These are phyloP conservation scores for Chloromonas sp. DNA, from an alignment of 163 green algal species.

Conservation along the genomic window DNA sequence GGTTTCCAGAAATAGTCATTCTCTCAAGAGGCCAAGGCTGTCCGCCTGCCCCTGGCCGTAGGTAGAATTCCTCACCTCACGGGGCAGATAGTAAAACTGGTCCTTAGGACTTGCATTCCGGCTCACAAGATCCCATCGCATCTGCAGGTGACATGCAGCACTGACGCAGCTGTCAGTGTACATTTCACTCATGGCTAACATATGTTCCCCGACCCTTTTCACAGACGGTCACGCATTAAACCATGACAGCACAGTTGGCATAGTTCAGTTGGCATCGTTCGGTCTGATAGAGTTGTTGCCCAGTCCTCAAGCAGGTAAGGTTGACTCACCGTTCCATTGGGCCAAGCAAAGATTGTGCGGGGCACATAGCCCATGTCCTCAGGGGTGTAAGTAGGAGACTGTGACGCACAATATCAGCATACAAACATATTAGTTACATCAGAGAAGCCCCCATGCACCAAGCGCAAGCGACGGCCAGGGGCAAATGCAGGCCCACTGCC, in stretches of 20 bases:
- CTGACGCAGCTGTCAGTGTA: no score
- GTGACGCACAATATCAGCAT: background rate
- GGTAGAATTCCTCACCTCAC: constrained; percentile 4
- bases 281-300: no score
- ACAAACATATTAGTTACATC: background rate
- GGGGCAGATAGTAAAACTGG: constrained; percentile 14
- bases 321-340: constrained; percentile 15
- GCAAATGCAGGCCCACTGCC: no score
- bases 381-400: constrained; percentile 1
- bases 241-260: background rate
- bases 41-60: background rate
- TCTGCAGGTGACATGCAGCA: background rate
- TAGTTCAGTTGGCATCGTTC: background rate
- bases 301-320: no score
- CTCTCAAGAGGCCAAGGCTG: background rate
- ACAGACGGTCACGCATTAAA: background rate
- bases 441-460: no score
- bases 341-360: constrained; percentile 18
- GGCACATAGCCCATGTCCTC: constrained; percentile 14
- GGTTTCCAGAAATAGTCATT: no score
- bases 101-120: background rate
- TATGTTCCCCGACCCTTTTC: background rate
- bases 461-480: no score
- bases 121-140: constrained; percentile 12
- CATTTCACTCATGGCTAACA: no score